Conservation (phyloP, 2,329 filamentous ascomycete species). For the Alternaria longipes region DNA sequence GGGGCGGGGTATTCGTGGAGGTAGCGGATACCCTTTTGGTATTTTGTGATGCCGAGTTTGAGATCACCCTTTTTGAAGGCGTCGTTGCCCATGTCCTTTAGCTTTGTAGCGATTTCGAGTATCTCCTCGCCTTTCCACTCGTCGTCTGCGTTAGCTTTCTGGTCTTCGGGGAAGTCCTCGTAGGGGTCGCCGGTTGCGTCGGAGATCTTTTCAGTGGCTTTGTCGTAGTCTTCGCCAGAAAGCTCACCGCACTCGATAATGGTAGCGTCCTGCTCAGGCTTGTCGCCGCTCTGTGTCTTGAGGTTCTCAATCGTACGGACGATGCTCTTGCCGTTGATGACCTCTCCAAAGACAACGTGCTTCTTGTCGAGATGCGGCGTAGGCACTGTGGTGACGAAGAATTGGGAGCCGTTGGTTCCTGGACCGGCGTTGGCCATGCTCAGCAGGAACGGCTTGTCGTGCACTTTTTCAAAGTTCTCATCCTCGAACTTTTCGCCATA, state of each 20-base stretch:
- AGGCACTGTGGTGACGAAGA: conserved; percentile 96
- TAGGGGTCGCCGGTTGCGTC: conserved; percentile 89
- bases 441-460: conserved; percentile 90
- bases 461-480: conserved; percentile 92
- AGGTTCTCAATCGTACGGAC: conserved; percentile 91
- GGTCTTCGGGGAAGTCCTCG: conserved; percentile 95
- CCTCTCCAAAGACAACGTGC: conserved; percentile 97
- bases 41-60: conserved; percentile 81
- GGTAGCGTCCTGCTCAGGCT: conserved; percentile 73
- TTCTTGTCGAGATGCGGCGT: conserved; percentile 95
- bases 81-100: conserved; percentile 92
- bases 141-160: conserved; percentile 58
- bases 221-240: conserved; percentile 72
- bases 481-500: conserved; percentile 98
- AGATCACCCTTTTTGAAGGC: conserved; percentile 85
- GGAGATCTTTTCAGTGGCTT: conserved; percentile 72
- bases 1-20: conserved; percentile 82
- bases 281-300: conserved; percentile 77
- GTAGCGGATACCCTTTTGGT: conserved; percentile 91
- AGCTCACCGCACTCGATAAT: conserved; percentile 84
- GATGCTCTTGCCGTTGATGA: conserved; percentile 89
- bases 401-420: conserved; percentile 94
- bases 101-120: conserved; percentile 79
- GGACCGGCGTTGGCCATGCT: conserved; percentile 98
- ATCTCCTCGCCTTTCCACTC: conserved; percentile 73